Evolutionary conservation across 371 early-diverging fungal genomes (phyloP).

Genomic region (Circinella umbellata): DNA sequence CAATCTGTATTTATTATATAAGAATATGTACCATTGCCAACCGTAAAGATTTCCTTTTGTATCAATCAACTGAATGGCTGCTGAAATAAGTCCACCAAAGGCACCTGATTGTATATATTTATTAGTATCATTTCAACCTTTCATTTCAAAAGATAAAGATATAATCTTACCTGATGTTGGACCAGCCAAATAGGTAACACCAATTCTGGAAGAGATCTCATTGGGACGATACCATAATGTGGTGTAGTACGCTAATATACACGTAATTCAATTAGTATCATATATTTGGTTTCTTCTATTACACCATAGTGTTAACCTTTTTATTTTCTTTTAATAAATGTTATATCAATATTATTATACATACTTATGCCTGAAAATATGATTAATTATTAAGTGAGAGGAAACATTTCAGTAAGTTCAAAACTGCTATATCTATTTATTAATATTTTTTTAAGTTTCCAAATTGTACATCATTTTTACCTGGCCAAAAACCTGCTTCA

Average conservation of each 20-base stretch:
- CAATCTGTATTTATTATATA: too few species aligned
- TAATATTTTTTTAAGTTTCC: too few species aligned
- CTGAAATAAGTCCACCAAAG: slow-evolving; percentile 54
- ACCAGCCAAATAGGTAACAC: slow-evolving; percentile 51
- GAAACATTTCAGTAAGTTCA: neutral
- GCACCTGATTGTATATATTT: slow-evolving; percentile 27
- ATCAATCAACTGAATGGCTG: slow-evolving; percentile 50
- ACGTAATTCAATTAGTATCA: neutral
- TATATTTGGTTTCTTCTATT: neutral
- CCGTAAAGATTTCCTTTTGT: slow-evolving; percentile 47
- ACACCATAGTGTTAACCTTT: neutral
- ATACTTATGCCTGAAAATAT: slow-evolving; percentile 37
- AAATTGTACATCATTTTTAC: slow-evolving; percentile 15
- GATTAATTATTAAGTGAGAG: slow-evolving; percentile 30
- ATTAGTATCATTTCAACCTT: neutral
- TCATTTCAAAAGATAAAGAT: too few species aligned
- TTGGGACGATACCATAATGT: slow-evolving; percentile 55
- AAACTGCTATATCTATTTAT: too few species aligned
- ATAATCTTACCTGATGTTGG: slow-evolving; percentile 44
- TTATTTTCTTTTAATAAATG: too few species aligned
- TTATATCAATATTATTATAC: neutral
- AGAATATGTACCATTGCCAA: slow-evolving; percentile 45
- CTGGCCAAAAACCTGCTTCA: slow-evolving; percentile 63
- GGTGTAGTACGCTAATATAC: slow-evolving; percentile 44
- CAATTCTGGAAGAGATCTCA: slow-evolving; percentile 51